These are phyloP conservation scores for Aspergillus sp. DNA, from an alignment of 2,329 filamentous ascomycete species.

Conservation along the genomic window DNA sequence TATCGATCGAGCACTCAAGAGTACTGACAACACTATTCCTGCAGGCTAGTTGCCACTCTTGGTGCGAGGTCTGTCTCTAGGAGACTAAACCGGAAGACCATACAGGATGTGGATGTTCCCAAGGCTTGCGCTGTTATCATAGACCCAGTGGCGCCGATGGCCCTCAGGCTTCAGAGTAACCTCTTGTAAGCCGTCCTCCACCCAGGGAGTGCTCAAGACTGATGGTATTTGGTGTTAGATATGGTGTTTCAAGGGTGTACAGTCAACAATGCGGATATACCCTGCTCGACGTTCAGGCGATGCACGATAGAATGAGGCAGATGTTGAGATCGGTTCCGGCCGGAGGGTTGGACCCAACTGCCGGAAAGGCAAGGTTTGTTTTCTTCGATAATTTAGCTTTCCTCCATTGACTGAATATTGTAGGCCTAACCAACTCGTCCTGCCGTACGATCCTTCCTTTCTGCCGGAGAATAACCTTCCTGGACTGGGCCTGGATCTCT, in stretches of 20 bases:
- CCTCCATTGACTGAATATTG: neutral
- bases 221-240: slow-evolving; percentile 42
- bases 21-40: neutral
- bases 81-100: slow-evolving; percentile 79
- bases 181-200: slow-evolving; percentile 59
- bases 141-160: slow-evolving; percentile 80
- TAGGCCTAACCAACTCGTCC: slow-evolving; percentile 72
- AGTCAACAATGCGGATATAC: slow-evolving; percentile 85
- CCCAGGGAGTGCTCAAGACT: neutral
- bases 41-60: slow-evolving; percentile 87
- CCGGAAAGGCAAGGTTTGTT: slow-evolving; percentile 67
- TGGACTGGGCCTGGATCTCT: slow-evolving; percentile 56
- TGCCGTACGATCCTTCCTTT: slow-evolving; percentile 82
- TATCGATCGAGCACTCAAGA: neutral
- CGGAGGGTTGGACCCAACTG: slow-evolving; percentile 66
- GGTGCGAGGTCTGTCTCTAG: slow-evolving; percentile 69
- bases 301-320: slow-evolving; percentile 69
- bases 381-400: slow-evolving; percentile 27
- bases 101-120: slow-evolving; percentile 81
- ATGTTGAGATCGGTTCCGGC: slow-evolving; percentile 61
- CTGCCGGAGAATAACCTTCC: slow-evolving; percentile 65
- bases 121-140: slow-evolving; percentile 89
- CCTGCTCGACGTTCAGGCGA: slow-evolving; percentile 73
- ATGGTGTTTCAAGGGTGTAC: slow-evolving; percentile 82
- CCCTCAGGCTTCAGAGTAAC: slow-evolving; percentile 83